Evolutionary conservation across 352 stramenopile species (phyloP).

Genomic region (Pythium biforme): DNA sequence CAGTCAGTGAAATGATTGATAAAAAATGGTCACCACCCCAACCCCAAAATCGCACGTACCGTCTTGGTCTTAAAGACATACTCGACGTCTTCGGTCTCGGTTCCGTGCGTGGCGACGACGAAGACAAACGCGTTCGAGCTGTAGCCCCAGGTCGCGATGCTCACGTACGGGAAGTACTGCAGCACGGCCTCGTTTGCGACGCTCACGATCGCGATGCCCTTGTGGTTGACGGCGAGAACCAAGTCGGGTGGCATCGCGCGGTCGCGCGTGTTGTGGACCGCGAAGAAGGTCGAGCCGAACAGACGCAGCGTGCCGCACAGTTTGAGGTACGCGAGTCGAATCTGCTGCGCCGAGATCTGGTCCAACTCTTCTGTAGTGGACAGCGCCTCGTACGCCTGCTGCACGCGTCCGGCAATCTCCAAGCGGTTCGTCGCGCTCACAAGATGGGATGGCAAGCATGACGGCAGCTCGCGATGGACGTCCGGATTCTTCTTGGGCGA

Average conservation of each 20-base stretch:
- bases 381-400: slow-evolving; percentile 37
- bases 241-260: slow-evolving; percentile 47
- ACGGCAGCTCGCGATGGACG: slow-evolving; percentile 26
- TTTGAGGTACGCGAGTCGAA: slow-evolving; percentile 56
- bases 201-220: slow-evolving; percentile 61
- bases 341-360: slow-evolving; percentile 31
- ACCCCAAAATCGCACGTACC: slow-evolving; percentile 17
- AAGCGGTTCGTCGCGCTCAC: slow-evolving; percentile 46
- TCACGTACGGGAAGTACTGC: slow-evolving; percentile 57
- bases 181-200: slow-evolving; percentile 58
- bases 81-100: slow-evolving; percentile 35
- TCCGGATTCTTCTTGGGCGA: slow-evolving; percentile 16
- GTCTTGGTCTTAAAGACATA: slow-evolving; percentile 51
- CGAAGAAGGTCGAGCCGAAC: slow-evolving; percentile 74
- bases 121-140: slow-evolving; percentile 81
- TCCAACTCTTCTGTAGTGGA: background rate
- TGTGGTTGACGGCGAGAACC: slow-evolving; percentile 62
- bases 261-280: slow-evolving; percentile 50
- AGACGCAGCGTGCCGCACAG: slow-evolving; percentile 58
- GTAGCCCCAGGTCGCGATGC: slow-evolving; percentile 81
- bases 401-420: slow-evolving; percentile 33
- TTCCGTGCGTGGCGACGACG: slow-evolving; percentile 43
- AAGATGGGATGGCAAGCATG: slow-evolving; percentile 37
- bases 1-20: background rate
- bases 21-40: background rate